Conservation (phyloP, 345 rosid species). For the Alliaria petiolata region DNA sequence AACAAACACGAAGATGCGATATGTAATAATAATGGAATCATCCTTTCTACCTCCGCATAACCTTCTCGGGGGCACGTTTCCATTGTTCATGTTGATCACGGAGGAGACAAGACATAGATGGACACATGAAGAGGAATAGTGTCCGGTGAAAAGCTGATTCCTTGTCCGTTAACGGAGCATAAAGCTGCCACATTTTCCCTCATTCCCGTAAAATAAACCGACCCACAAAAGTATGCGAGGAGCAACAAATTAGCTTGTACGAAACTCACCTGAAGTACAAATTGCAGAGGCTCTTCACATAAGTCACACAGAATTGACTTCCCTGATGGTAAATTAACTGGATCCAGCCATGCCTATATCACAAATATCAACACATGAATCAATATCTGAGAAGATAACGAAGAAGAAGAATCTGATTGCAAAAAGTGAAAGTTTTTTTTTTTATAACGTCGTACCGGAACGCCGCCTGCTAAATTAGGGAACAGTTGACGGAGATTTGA, state of each 20-base stretch:
- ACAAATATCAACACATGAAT: conserved; percentile 3
- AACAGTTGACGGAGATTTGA: conserved; percentile 69
- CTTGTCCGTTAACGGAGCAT: conserved; percentile 65
- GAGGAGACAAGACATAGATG: conserved; percentile 78
- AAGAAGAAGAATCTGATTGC: not conserved
- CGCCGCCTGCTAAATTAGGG: conserved; percentile 89
- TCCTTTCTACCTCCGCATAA: conserved; percentile 57
- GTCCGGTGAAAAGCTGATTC: conserved; percentile 82
- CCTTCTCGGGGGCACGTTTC: conserved; percentile 54
- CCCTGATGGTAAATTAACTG: conserved; percentile 73
- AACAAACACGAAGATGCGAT: not conserved
- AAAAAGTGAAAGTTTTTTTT: not conserved
- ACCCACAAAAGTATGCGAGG: not conserved
- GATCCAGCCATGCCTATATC: conserved; percentile 87
- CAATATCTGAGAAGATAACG: not conserved
- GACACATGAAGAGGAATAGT: conserved; percentile 74
- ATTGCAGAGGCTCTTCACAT: conserved; percentile 81
- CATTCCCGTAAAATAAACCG: not conserved
- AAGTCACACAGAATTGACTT: conserved; percentile 58
- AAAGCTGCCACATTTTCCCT: conserved; percentile 43
- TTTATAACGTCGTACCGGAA: conserved; percentile 46
- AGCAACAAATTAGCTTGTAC: not conserved
- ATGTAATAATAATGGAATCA: not conserved
- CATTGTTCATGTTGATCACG: conserved; percentile 95
- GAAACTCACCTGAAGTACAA: conserved; percentile 73